Base-by-base conservation (phyloP, 1,139 yeast species). In the Yamadazyma jaroonii region DNA sequence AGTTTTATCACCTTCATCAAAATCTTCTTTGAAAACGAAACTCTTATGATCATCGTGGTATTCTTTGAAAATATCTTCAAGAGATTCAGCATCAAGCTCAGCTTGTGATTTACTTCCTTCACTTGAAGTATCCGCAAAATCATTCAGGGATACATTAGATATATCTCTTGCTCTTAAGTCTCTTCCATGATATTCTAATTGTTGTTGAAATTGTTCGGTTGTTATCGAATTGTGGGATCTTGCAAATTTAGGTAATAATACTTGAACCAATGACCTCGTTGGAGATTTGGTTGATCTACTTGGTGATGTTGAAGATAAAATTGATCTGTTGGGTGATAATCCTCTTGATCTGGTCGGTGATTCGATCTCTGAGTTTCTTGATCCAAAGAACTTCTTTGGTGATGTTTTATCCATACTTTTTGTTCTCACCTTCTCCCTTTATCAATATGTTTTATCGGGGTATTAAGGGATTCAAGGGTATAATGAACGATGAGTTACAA, bases 41-140 rank as follows among this genome's bases (percentile, higher is more conserved):
- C 39, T 32, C 20, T 39, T 37, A 13, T 36, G 25, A 13, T 43
- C 42, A 22, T 51, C 47, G 15, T 52, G 52, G 39, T 64, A 63
- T 30, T 62, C 70, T 27, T 60, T 57, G 6, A 66, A 50, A 6
- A 65, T 52, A 15, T 66, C 60, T 40, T 62, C 61, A 4, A 64
- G 55, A 11, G 69, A 62, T 23, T 62, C 70, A 1, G 61, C 53
- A 37, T 60, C 64, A 26, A 50, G 46, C 11, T 43, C 38, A 11
- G 28, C 46, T 24, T 48, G 50, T 7, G 35, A 32, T 21, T 38
- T 36, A 10, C 28, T 25, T 10, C 29, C 15, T 9, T 25, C 33
- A 7, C 31, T 41, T 10, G 53, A 60, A 9, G 74, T 64, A 47
- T 69, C 75, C 12, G 74, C 75, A 47, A 69, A 67, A 38, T 68